Conservation (phyloP, 768 basidiomycete species). For the Austroboletus eburneus region DNA sequence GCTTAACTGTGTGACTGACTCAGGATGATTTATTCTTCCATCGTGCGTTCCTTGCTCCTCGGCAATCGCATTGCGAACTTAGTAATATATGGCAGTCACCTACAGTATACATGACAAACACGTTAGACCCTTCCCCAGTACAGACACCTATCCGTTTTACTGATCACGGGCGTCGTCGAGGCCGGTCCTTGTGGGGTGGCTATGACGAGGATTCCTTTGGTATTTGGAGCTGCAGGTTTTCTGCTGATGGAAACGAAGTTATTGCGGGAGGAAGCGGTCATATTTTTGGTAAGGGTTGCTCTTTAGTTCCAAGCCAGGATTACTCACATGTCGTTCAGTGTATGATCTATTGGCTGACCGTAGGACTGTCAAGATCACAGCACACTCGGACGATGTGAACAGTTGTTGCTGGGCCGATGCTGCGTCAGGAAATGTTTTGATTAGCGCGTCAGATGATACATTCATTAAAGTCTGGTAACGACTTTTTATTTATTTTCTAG, state of each 20-base stretch:
- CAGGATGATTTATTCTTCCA: slow-evolving; percentile 91
- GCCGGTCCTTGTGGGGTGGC: slow-evolving; percentile 29
- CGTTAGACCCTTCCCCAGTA: slow-evolving; percentile 53
- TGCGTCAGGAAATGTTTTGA: slow-evolving; percentile 86
- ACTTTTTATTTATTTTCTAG: not conserved
- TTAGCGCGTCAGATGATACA: slow-evolving; percentile 93
- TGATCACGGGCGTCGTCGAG: slow-evolving; percentile 41
- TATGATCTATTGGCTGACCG: slow-evolving; percentile 84
- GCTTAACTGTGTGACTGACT: too few species aligned
- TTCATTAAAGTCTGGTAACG: slow-evolving; percentile 94
- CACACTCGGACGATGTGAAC: slow-evolving; percentile 90
- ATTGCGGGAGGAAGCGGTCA: slow-evolving; percentile 87
- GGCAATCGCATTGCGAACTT: not conserved
- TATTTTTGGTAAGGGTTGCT: slow-evolving; percentile 55
- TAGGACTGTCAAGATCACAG: slow-evolving; percentile 80
- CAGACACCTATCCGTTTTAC: slow-evolving; percentile 63
- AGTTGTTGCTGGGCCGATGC: slow-evolving; percentile 96
- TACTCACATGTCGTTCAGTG: slow-evolving; percentile 42
- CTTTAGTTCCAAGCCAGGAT: not conserved
- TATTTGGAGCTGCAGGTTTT: slow-evolving; percentile 95
- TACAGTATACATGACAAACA: slow-evolving; percentile 71
- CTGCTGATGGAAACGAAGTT: slow-evolving; percentile 93
- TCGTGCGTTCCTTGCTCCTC: slow-evolving; percentile 40
- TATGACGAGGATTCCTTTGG: slow-evolving; percentile 51
- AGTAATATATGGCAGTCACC: slow-evolving; percentile 46